Percentiles rank a stretch among this genome's conserved stretches.
Evolutionary conservation across 2,329 filamentous ascomycete genomes (phyloP).

Genomic region (Nigrograna mackinnonii): DNA sequence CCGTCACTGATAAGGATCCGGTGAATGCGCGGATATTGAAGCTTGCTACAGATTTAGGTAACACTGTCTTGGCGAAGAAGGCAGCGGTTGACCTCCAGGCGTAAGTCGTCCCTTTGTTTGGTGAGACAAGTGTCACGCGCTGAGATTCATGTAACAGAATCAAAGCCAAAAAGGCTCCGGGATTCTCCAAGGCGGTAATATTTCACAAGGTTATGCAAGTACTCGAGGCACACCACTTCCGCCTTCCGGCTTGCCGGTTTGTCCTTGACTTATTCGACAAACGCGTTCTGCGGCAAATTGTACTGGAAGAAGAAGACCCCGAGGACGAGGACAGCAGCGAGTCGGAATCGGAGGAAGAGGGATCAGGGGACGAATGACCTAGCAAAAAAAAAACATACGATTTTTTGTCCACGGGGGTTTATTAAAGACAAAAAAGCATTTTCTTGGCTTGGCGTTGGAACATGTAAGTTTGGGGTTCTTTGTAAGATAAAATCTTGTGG

Average conservation of each 20-base stretch:
- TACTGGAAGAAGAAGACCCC: slow-evolving; percentile 72
- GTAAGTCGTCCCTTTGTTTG: slow-evolving; percentile 40
- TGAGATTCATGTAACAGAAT: slow-evolving; percentile 56
- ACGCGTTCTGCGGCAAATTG: slow-evolving; percentile 79
- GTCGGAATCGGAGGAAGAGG: slow-evolving; percentile 23
- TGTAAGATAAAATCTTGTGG: slow-evolving; percentile 20
- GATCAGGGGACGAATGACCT: slow-evolving; percentile 15
- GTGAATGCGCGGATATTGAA: slow-evolving; percentile 77
- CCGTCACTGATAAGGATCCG: slow-evolving; percentile 64
- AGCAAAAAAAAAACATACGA: too few species aligned
- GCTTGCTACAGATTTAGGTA: slow-evolving; percentile 84
- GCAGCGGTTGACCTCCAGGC: slow-evolving; percentile 76
- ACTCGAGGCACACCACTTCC: slow-evolving; percentile 87
- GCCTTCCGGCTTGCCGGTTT: slow-evolving; percentile 83
- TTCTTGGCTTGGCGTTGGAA: slow-evolving; percentile 19
- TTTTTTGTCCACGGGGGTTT: slow-evolving; percentile 5
- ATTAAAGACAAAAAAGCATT: slow-evolving; percentile 9
- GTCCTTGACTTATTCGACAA: slow-evolving; percentile 95
- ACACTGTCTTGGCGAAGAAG: slow-evolving; percentile 89
- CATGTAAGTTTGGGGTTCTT: slow-evolving; percentile 15
- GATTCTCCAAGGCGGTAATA: slow-evolving; percentile 75
- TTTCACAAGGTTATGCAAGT: slow-evolving; percentile 86
- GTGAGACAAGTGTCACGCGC: slow-evolving; percentile 4
- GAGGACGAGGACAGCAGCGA: slow-evolving; percentile 38
- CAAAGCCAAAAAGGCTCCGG: slow-evolving; percentile 72